Conservation (phyloP, 345 rosid genomes). For the Pistacia integerrima region DNA sequence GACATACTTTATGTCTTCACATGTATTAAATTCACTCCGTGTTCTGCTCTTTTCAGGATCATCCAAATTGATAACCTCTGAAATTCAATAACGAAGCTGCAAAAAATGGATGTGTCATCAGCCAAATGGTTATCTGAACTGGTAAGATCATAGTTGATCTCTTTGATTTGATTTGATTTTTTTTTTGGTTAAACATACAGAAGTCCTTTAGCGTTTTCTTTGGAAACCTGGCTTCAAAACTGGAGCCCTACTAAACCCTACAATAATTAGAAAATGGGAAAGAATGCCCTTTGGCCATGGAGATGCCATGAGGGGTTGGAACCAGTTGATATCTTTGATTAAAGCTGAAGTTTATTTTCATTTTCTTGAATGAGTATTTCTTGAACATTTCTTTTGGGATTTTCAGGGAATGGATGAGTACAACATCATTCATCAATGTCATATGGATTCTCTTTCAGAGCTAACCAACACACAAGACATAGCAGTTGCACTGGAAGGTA, state of each 20-base stretch:
- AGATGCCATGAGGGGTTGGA: no score
- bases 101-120: constrained; percentile 36
- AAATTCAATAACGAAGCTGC: neutral
- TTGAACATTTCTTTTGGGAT: neutral
- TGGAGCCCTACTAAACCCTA: no score
- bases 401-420: constrained; percentile 49
- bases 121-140: constrained; percentile 54
- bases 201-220: no score
- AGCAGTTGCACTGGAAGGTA: constrained; percentile 18
- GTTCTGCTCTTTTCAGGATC: neutral
- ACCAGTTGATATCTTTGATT: no score
- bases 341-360: neutral
- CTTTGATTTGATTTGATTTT: neutral
- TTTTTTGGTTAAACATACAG: neutral
- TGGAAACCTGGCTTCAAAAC: no score
- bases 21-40: neutral
- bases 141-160: constrained; percentile 27
- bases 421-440: constrained; percentile 40
- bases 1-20: neutral
- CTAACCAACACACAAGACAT: constrained; percentile 26
- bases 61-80: neutral
- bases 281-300: no score
- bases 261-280: no score
- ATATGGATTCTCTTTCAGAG: constrained; percentile 35
- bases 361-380: neutral